Base-by-base conservation (phyloP, 139 green algal species). In the Picochlorum sp. region DNA sequence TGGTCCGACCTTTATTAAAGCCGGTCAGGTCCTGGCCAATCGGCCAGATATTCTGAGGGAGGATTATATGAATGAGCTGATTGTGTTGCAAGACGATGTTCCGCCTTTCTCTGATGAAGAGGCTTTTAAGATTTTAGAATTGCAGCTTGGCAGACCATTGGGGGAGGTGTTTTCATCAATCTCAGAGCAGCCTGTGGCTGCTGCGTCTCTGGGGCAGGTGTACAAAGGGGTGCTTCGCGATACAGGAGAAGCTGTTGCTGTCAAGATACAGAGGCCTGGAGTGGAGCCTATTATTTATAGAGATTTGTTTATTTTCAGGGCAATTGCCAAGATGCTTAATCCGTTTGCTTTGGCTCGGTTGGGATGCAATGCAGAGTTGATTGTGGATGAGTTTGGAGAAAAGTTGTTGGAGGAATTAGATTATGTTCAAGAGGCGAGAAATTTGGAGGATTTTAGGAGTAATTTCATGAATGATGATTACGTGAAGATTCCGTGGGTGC, bases 41-140 rank as follows among this genome's bases (percentile, higher is more conserved):
- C 74, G 94, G 26, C 94, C 94, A 4, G 94, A 99, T 80, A 97
- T 99, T 50, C 65, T 99, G 46, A 73, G 94, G 11, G 85, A 90
- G 69, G 94, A 98, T 78, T 99, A 96, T 80, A 99, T 99, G 94
- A 89, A 96, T 64, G 93, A 99, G 85, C 81, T 99, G 38, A 96
- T 87, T 72, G 73, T 89, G 7, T 84, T 98, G 68, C 87, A 94
- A 79, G 89, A 96, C 56, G 89, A 95, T 64, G 89, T 96, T 20
- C 89, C 89, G 0, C 72, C 81, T 14, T 96, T 95, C 50, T 66
- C 85, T 34, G 87, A 96, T 68, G 74, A 83, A 49, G 58, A 83
- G 67, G 79, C 79, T 4, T 84, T 85, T 62, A 60, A 41, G 15
- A 95, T 97, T 26, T 95, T 98, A 14, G 86, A 98, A 75, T 37